Percentiles rank a stretch among this genome's conserved stretches.
Conservation (phyloP, 75 land plant genomes). For the Selaginella moellendorffii region DNA sequence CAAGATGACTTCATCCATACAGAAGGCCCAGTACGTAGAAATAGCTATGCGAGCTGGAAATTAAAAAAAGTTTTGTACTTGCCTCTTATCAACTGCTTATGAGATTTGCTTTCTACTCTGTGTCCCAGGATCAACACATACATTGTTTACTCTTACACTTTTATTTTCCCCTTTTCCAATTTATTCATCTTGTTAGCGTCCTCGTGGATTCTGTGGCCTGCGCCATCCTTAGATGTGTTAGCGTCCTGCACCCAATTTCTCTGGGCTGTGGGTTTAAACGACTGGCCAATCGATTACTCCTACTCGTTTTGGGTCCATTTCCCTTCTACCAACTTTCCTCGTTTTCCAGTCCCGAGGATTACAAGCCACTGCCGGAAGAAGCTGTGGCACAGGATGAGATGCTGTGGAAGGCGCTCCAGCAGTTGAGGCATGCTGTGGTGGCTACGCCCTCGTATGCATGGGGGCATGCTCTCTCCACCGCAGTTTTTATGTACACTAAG, state of each 20-base stretch:
- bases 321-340: background rate
- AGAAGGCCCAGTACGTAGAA: background rate
- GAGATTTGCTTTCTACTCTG: background rate
- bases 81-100: background rate
- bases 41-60: background rate
- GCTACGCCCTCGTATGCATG: too few species aligned
- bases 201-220: background rate
- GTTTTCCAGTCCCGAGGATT: too few species aligned
- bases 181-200: background rate
- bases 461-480: too few species aligned
- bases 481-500: too few species aligned
- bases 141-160: background rate
- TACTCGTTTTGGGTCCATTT: background rate
- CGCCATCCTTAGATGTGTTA: background rate
- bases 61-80: background rate
- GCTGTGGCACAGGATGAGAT: too few species aligned
- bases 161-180: background rate
- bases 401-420: too few species aligned
- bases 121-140: background rate
- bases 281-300: background rate
- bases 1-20: background rate
- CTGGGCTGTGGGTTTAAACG: background rate
- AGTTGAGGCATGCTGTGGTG: too few species aligned
- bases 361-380: too few species aligned
- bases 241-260: background rate